Evolutionary conservation across 2,329 filamentous ascomycete genomes (phyloP).

Genomic region (Exophiala oligosperma): DNA sequence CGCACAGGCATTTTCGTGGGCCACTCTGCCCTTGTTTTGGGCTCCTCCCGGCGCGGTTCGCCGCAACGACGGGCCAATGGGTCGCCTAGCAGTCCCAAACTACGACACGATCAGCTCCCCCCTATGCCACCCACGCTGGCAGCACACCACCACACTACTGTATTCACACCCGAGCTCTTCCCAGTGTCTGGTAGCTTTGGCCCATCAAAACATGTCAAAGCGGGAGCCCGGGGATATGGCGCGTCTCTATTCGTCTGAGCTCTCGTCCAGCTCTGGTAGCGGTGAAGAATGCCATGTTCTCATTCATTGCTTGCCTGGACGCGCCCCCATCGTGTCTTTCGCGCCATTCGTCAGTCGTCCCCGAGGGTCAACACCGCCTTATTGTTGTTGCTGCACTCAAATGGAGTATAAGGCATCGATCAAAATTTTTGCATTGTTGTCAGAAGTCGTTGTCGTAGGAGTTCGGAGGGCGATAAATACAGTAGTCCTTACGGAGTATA

Average conservation of each 20-base stretch:
- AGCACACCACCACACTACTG: neutral
- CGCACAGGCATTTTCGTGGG: no score
- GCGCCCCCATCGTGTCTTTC: constrained; percentile 1
- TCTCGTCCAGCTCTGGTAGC: constrained; percentile 12
- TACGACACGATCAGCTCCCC: neutral
- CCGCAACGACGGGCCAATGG: no score
- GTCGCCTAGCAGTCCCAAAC: neutral
- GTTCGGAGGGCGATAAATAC: neutral
- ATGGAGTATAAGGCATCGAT: constrained; percentile 12
- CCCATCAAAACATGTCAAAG: constrained; percentile 6
- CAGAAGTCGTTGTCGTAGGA: neutral
- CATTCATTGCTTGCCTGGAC: constrained; percentile 15
- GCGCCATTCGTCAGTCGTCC: constrained; percentile 13
- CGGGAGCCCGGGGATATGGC: constrained; percentile 6
- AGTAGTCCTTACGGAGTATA: neutral
- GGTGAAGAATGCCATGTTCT: constrained; percentile 19
- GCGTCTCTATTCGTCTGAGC: constrained; percentile 12
- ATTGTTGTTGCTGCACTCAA: constrained; percentile 11
- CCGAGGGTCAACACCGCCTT: constrained; percentile 18
- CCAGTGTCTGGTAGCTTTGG: constrained; percentile 2
- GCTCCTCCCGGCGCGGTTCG: no score
- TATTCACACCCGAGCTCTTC: neutral
- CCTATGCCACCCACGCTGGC: neutral
- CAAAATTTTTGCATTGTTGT: constrained; percentile 11
- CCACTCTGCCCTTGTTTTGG: no score